These are phyloP conservation scores for Poronia punctata DNA, from an alignment of 495 filamentous ascomycete genomes.

Conservation along the genomic window DNA sequence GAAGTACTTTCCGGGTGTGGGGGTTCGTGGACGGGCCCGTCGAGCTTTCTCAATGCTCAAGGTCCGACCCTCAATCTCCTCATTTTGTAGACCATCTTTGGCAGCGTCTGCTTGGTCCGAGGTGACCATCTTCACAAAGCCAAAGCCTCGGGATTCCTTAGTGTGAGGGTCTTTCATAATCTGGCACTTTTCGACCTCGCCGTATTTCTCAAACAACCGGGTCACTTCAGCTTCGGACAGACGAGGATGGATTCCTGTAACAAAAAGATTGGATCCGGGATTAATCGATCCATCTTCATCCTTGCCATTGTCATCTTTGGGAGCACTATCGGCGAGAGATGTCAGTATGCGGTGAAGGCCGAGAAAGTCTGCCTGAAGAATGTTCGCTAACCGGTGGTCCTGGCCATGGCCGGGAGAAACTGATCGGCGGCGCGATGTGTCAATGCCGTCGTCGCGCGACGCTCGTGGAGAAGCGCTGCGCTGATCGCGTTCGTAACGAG, in stretches of 20 bases:
- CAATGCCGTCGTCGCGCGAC: slow-evolving; percentile 56
- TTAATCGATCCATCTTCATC: slow-evolving; percentile 77
- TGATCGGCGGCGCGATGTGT: slow-evolving; percentile 63
- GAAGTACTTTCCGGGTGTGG: slow-evolving; percentile 98
- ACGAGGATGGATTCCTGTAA: slow-evolving; percentile 95
- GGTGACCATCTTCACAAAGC: slow-evolving; percentile 98
- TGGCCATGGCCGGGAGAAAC: slow-evolving; percentile 63
- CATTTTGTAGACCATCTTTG: slow-evolving; percentile 92
- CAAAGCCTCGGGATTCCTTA: slow-evolving; percentile 97
- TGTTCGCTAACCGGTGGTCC: slow-evolving; percentile 63
- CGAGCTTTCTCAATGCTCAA: slow-evolving; percentile 99
- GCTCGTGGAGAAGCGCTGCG: slow-evolving; percentile 87
- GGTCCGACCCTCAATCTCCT: slow-evolving; percentile 90
- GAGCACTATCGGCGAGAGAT: slow-evolving; percentile 26
- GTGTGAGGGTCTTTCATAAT: slow-evolving; percentile 99
- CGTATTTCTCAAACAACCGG: slow-evolving; percentile 96
- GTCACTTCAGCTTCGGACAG: slow-evolving; percentile 85
- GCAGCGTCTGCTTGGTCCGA: slow-evolving; percentile 91
- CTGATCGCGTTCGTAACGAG: slow-evolving; percentile 71
- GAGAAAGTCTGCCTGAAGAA: neutral
- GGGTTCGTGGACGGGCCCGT: slow-evolving; percentile 86
- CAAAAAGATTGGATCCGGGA: slow-evolving; percentile 95
- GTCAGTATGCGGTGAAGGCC: neutral
- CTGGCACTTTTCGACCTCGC: slow-evolving; percentile 96
- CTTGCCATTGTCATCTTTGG: slow-evolving; percentile 48